A percentile compares a stretch with the other conserved stretches of the same genome.
These are phyloP conservation scores for Euphrasia arctica DNA, from an alignment of 305 asterid species.

Conservation along the genomic window DNA sequence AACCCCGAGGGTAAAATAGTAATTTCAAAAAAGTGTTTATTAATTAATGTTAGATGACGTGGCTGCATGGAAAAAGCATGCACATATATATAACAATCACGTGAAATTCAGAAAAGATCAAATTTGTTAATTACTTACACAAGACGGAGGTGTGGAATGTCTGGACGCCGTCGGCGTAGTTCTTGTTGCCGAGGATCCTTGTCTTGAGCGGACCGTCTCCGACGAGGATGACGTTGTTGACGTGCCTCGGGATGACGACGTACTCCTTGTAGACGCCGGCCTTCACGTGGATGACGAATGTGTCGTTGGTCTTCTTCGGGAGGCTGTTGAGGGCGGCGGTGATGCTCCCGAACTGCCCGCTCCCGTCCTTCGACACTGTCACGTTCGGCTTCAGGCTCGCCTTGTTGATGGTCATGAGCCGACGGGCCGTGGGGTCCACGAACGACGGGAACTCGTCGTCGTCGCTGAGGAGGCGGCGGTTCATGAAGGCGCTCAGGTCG, in stretches of 20 bases:
- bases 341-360: slow-evolving; percentile 59
- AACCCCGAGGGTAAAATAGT: no score
- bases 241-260: slow-evolving; percentile 42
- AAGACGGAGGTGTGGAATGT: slow-evolving; percentile 54
- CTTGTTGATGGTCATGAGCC: slow-evolving; percentile 30
- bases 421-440: slow-evolving; percentile 28
- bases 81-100: no score
- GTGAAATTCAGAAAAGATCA: no score
- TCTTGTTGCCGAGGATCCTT: slow-evolving; percentile 55
- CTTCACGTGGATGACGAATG: slow-evolving; percentile 50
- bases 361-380: slow-evolving; percentile 64
- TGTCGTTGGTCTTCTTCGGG: slow-evolving; percentile 33
- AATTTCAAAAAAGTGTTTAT: no score
- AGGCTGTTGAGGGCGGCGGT: slow-evolving; percentile 36
- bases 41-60: no score
- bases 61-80: no score
- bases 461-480: slow-evolving; percentile 33
- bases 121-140: slow-evolving; percentile 34
- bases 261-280: slow-evolving; percentile 68
- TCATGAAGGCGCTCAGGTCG: slow-evolving; percentile 34
- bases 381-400: slow-evolving; percentile 35
- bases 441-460: slow-evolving; percentile 25
- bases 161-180: slow-evolving; percentile 42
- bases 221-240: slow-evolving; percentile 42
- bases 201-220: slow-evolving; percentile 85